These are phyloP conservation scores for Colletotrichum spinosum DNA, from an alignment of 2,329 filamentous ascomycete genomes.

Conservation along the genomic window DNA sequence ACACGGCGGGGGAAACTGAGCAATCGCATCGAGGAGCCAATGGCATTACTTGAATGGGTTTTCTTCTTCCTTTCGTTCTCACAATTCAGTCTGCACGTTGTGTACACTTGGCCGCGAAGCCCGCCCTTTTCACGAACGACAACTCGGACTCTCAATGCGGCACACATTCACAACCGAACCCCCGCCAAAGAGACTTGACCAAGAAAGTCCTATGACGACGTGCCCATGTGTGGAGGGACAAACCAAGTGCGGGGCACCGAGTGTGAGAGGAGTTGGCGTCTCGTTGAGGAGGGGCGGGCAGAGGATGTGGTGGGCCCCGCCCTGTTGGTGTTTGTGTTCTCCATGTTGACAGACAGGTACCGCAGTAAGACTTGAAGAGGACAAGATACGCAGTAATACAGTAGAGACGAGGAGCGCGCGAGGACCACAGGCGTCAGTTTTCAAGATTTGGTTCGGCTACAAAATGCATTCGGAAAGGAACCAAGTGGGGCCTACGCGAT, in stretches of 20 bases:
- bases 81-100: neutral
- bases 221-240: conserved; percentile 34
- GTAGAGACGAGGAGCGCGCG: neutral
- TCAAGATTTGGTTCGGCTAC: neutral
- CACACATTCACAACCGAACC: conserved; percentile 15
- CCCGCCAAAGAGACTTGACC: conserved; percentile 35
- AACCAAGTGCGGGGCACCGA: conserved; percentile 31
- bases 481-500: conserved; percentile 9
- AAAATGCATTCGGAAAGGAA: neutral
- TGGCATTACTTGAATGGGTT: too few relatives aligned
- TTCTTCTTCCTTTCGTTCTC: neutral
- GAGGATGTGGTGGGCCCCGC: conserved; percentile 25
- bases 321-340: conserved; percentile 22
- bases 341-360: conserved; percentile 25
- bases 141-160: conserved; percentile 6
- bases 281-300: conserved; percentile 22
- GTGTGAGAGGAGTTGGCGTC: conserved; percentile 25
- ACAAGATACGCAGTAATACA: neutral
- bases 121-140: neutral
- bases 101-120: neutral
- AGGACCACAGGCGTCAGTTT: too few relatives aligned
- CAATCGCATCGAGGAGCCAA: neutral
- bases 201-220: conserved; percentile 34
- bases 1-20: conserved; percentile 12
- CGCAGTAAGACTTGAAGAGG: neutral